These are phyloP conservation scores for Xylariaceae sp. DNA, from an alignment of 2,329 filamentous ascomycete genomes.

Conservation along the genomic window DNA sequence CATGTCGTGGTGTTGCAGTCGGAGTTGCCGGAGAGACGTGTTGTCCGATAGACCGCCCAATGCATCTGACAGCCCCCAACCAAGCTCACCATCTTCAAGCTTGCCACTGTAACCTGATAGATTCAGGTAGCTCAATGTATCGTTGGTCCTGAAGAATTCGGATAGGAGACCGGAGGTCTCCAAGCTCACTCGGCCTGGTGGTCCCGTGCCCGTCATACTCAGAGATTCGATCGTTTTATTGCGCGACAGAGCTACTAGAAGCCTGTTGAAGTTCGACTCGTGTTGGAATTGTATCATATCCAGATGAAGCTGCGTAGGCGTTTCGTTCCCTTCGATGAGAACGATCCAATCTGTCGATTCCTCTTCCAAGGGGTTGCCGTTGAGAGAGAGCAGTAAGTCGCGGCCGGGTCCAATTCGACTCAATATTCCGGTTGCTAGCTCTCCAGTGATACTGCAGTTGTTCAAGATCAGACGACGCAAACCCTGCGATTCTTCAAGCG, in stretches of 20 bases:
- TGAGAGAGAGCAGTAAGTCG: conserved; percentile 45
- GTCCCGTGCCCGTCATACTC: conserved; percentile 50
- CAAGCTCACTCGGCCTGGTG: conserved; percentile 41
- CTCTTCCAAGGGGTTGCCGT: conserved; percentile 48
- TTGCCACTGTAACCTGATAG: conserved; percentile 54
- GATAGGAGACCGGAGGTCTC: conserved; percentile 46
- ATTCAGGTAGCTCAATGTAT: conserved; percentile 48
- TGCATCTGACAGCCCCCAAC: conserved; percentile 47
- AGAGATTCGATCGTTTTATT: conserved; percentile 48
- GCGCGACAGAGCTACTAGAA: conserved; percentile 46
- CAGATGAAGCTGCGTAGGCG: conserved; percentile 46
- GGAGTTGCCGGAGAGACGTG: conserved; percentile 43
- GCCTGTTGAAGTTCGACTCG: conserved; percentile 47
- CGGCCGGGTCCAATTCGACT: conserved; percentile 44
- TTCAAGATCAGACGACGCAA: conserved; percentile 45
- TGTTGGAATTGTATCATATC: conserved; percentile 54
- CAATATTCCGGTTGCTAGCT: conserved; percentile 46
- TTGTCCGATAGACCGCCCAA: conserved; percentile 45
- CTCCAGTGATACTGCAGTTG: conserved; percentile 48
- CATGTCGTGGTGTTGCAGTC: conserved; percentile 53
- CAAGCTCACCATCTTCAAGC: conserved; percentile 52
- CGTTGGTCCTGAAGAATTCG: conserved; percentile 48
- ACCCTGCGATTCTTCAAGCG: conserved; percentile 35
- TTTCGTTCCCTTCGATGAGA: conserved; percentile 43
- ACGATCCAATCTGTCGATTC: conserved; percentile 47